Base-by-base conservation (phyloP, 2,329 filamentous ascomycete genomes). In the Amylocarpus encephaloides region DNA sequence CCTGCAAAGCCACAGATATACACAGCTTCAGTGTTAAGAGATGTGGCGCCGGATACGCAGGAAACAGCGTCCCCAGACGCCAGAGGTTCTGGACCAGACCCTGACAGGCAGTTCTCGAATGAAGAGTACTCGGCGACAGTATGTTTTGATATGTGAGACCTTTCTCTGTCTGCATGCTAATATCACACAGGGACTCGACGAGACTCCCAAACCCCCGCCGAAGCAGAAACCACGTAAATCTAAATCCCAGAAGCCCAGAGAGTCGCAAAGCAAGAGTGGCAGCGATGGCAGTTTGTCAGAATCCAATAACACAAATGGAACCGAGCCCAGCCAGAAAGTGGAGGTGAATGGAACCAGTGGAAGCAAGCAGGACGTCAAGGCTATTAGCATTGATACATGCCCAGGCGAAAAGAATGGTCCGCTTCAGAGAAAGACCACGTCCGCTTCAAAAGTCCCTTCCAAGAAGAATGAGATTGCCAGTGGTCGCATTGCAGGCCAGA, bases 401-500 rank as follows among this genome's bases (percentile, higher is more conserved):
- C 22, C 22, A 26, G 22, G 22, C 22, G 22, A 26, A 26, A 26
- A 26, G 22, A 26, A 26, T 7, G 22, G 22, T 26, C 22, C 4
- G 22, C 22, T 26, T 26, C 22, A 26, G 22, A 26, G 22, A 26
- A 26, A 26, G 22, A 26, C 22, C 22, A 26, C 22, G 4, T 13
- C 15, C 15, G 26, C 42, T 4, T 46, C 53, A 10, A 61, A 57
- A 26, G 3, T n/a, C 19, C 45, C 36, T 16, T 43, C 46, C 22
- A 60, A 60, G 35, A 55, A 57, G 46, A 54, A 61, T 32, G 43
- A 46, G 2, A 53, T 66, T 35, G 59, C 59, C 15, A 60, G 58
- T 49, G 64, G 65, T 19, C 53, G 56, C n/a, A 59, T 62, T 48
- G 62, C 65, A 22, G 64, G 64, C n/a, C 59, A 66, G 43, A 51